Evolutionary conservation across 345 rosid genomes (phyloP).

Genomic region (Acer negundo): DNA sequence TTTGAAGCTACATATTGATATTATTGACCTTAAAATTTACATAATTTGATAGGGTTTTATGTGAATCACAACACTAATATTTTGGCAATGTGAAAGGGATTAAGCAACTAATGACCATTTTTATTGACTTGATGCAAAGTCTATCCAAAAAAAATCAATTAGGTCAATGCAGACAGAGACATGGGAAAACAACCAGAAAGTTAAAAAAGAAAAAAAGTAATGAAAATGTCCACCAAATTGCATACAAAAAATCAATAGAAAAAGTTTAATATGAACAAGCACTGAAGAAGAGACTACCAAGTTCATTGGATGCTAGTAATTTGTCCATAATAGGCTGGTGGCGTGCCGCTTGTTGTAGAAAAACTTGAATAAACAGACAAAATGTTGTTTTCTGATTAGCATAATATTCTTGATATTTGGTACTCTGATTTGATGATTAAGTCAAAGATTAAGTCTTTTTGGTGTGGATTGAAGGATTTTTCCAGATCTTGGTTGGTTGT

Average conservation of each 20-base stretch:
- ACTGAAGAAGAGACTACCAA: not conserved
- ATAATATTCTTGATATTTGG: not conserved
- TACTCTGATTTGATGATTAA: not conserved
- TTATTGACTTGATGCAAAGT: not conserved
- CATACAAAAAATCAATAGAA: not conserved
- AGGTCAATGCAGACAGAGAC: not conserved
- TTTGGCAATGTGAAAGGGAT: not conserved
- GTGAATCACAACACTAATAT: no score
- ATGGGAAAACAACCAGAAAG: not conserved
- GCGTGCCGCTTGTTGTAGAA: constrained; percentile 11
- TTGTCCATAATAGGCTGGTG: not conserved
- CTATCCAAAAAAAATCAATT: not conserved
- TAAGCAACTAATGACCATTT: not conserved
- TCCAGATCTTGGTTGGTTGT: not conserved
- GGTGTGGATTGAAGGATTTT: not conserved
- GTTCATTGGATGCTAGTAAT: not conserved
- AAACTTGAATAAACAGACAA: constrained; percentile 15
- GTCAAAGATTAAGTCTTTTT: not conserved
- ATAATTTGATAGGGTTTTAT: no score
- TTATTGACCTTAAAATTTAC: no score
- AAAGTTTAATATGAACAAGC: not conserved
- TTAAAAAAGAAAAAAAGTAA: not conserved
- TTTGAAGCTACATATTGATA: no score
- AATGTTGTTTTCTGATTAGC: not conserved
- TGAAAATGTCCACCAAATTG: not conserved